A percentile compares a stretch with the other conserved stretches of the same genome.
phyloP scores from a whole-genome alignment of 2,329 filamentous ascomycete species.

The Colletotrichum sp. region DNA sequence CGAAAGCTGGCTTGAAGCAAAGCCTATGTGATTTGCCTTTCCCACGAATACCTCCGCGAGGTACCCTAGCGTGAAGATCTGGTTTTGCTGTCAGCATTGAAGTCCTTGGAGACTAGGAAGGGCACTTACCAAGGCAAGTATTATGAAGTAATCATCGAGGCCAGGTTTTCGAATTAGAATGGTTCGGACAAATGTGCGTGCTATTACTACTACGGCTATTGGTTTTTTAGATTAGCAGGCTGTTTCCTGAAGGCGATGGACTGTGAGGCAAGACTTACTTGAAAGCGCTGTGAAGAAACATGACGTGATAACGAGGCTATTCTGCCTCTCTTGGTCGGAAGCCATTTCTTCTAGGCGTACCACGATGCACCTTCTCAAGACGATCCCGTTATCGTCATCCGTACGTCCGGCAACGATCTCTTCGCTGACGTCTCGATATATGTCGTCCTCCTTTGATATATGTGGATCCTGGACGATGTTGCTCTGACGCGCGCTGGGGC shows the following conservation, averaged over 20 bases:
- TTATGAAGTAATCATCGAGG: slow-evolving; percentile 25
- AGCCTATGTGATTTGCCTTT: slow-evolving; percentile 25
- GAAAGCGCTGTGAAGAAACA: slow-evolving; percentile 22
- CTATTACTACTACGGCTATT: slow-evolving; percentile 20
- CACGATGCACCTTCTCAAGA: neutral
- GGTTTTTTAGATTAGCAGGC: neutral
- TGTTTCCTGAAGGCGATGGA: neutral
- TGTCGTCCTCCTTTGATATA: neutral
- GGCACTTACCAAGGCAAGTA: slow-evolving; percentile 16
- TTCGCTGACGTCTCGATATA: neutral
- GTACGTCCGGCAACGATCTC: neutral
- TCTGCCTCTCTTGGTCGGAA: slow-evolving; percentile 23
- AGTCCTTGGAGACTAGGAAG: neutral
- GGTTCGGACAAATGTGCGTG: slow-evolving; percentile 17
- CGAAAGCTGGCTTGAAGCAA: slow-evolving; percentile 18
- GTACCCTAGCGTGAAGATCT: slow-evolving; percentile 19
- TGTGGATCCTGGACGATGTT: neutral
- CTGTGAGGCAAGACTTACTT: slow-evolving; percentile 1
- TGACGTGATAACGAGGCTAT: slow-evolving; percentile 22
- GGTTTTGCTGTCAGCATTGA: neutral
- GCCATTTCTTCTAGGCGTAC: slow-evolving; percentile 6
- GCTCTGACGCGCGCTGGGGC: neutral
- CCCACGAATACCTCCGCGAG: slow-evolving; percentile 23
- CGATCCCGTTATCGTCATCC: neutral
- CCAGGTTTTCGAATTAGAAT: slow-evolving; percentile 24